Base-by-base conservation (phyloP, 176 grass and related monocot species). In the Otatea glauca region DNA sequence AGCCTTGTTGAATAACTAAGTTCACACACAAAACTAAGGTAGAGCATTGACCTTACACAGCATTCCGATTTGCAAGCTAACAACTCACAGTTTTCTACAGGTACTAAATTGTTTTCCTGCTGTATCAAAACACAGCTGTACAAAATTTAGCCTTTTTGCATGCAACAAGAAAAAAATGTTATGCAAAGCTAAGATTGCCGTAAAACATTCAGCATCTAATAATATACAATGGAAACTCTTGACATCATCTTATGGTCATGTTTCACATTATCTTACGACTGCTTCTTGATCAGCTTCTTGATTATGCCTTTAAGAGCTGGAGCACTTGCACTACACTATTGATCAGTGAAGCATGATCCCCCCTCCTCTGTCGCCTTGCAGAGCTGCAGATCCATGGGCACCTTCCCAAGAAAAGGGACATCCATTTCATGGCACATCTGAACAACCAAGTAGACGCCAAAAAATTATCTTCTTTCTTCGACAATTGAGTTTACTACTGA, bases 351-450 rank as follows among this genome's bases (percentile, higher is more conserved):
- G 75, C 89, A 97, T 5, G 94, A 94, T 20, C 90, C 77, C 45
- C 45, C 94, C 70, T 97, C 92, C 76, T 94, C 94, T 5, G 90
- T 88, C 18, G 88, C 94, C 67, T 80, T 78, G 72, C 92, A 88
- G 51, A 94, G 88, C 32, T 92, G 82, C 5, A 89, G 94, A 86
- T 97, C 92, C 89, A 97, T 76, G 44, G 94, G 92, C 37, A 94
- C 94, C 88, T 92, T 94, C 15, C 92, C 94, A 6, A 94, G 89
- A 63, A 97, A 97, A 61, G 92, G 92, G 51, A 94, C 89, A 23
- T 74, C 94, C 91, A 90, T 88, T 82, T 93, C 87, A 20, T 44
- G 74, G 81, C 94, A 96, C 94, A 93, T 93, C 80, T n/a, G n/a
- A n/a, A n/a, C n/a, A n/a, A n/a, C n/a, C n/a, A n/a, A n/a, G n/a